phyloP scores from a whole-genome alignment of 2,329 filamentous ascomycete genomes.

The Exophiala sp. region DNA sequence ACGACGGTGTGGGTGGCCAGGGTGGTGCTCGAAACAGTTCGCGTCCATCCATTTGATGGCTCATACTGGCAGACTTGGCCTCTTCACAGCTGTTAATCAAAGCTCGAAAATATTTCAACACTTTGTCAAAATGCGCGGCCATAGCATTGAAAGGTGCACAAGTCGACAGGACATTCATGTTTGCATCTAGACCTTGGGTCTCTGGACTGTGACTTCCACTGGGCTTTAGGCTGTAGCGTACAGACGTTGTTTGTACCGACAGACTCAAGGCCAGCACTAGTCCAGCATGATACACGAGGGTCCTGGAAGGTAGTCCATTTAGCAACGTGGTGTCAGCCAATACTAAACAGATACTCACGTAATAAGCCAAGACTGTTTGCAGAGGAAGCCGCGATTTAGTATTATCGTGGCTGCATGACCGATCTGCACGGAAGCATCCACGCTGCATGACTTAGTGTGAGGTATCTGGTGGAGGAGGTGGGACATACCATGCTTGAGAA shows the following conservation, averaged over 20 bases:
- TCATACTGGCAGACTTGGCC: background rate
- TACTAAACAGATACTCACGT: background rate
- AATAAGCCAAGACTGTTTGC: background rate
- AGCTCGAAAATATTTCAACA: background rate
- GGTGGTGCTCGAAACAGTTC: background rate
- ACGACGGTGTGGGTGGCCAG: background rate
- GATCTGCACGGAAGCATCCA: background rate
- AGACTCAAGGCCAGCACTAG: slow-evolving; percentile 4
- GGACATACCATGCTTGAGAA: background rate
- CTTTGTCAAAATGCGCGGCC: background rate
- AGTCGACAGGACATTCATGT: background rate
- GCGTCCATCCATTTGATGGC: background rate
- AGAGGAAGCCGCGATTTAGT: background rate
- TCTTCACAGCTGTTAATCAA: background rate
- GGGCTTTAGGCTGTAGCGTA: background rate
- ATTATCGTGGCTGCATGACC: background rate
- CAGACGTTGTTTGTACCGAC: background rate
- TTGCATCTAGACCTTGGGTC: background rate
- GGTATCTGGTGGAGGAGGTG: background rate
- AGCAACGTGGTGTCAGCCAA: background rate
- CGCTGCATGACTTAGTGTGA: background rate
- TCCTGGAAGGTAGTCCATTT: background rate
- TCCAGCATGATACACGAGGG: slow-evolving; percentile 1
- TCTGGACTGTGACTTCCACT: background rate
- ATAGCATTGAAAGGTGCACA: background rate